phyloP scores from a whole-genome alignment of 768 basidiomycete species.

The Leccinum rimulosum region DNA sequence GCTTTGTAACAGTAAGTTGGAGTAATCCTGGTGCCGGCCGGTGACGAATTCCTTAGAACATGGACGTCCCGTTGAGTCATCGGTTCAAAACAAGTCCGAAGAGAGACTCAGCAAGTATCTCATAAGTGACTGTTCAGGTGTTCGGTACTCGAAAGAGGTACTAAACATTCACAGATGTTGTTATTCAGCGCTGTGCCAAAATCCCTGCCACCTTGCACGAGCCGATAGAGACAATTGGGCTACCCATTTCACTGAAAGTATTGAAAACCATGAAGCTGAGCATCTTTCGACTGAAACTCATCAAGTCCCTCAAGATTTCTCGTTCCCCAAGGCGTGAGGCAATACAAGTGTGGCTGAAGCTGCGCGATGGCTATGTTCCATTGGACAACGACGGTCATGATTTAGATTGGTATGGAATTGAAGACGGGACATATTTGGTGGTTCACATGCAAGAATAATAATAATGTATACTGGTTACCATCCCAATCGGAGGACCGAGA shows the following conservation, averaged over 20 bases:
- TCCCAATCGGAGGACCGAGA: background rate
- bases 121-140: slow-evolving; percentile 45
- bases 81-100: slow-evolving; percentile 25
- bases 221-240: slow-evolving; percentile 16
- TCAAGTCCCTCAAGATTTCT: slow-evolving; percentile 44
- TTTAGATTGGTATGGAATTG: slow-evolving; percentile 72
- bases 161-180: slow-evolving; percentile 26
- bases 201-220: slow-evolving; percentile 21
- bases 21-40: background rate
- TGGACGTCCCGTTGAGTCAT: slow-evolving; percentile 46
- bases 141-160: slow-evolving; percentile 1
- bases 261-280: slow-evolving; percentile 69
- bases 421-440: slow-evolving; percentile 44
- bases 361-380: slow-evolving; percentile 49
- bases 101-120: slow-evolving; percentile 60
- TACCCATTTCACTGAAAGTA: slow-evolving; percentile 43
- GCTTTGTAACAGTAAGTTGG: slow-evolving; percentile 57
- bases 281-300: slow-evolving; percentile 60
- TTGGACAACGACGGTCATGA: slow-evolving; percentile 53
- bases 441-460: slow-evolving; percentile 22
- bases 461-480: slow-evolving; percentile 1
- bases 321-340: slow-evolving; percentile 27
- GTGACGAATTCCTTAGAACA: slow-evolving; percentile 43
- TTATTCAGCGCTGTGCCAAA: slow-evolving; percentile 26
- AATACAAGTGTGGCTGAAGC: slow-evolving; percentile 53